These are phyloP conservation scores for Metschnikowia proteae DNA, from an alignment of 805 yeast species.

Conservation along the genomic window DNA sequence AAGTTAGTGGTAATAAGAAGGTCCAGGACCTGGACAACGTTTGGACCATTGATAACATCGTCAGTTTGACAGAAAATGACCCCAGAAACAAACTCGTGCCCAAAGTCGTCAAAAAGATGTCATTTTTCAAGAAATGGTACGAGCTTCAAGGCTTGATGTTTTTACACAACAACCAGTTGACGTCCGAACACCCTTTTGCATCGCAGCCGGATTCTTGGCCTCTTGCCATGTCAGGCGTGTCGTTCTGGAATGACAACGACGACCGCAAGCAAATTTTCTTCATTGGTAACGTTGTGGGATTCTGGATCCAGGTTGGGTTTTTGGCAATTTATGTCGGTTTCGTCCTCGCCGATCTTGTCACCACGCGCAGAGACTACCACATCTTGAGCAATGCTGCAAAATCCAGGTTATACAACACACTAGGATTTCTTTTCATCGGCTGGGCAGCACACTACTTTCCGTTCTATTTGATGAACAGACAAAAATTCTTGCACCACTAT, in stretches of 20 bases:
- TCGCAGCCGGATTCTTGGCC: slow-evolving; percentile 94
- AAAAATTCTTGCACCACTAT: slow-evolving; percentile 89
- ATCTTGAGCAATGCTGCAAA: slow-evolving; percentile 60
- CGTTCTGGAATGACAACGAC: slow-evolving; percentile 85
- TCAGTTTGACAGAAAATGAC: slow-evolving; percentile 51
- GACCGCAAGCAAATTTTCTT: slow-evolving; percentile 75
- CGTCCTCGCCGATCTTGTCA: slow-evolving; percentile 68
- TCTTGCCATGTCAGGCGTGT: slow-evolving; percentile 80
- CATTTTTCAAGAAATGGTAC: slow-evolving; percentile 83
- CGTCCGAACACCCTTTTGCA: slow-evolving; percentile 92
- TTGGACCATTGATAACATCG: slow-evolving; percentile 75
- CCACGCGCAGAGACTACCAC: slow-evolving; percentile 64
- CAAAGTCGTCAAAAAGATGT: slow-evolving; percentile 54
- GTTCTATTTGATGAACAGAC: slow-evolving; percentile 88
- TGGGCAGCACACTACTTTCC: slow-evolving; percentile 91
- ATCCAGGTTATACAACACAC: slow-evolving; percentile 69
- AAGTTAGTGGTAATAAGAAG: slow-evolving; percentile 92
- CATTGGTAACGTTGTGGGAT: slow-evolving; percentile 85
- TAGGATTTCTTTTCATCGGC: slow-evolving; percentile 80
- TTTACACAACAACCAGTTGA: slow-evolving; percentile 81
- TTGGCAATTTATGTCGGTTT: slow-evolving; percentile 62
- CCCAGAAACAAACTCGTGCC: slow-evolving; percentile 61
- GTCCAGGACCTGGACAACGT: slow-evolving; percentile 59
- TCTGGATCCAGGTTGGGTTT: slow-evolving; percentile 75
- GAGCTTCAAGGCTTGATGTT: slow-evolving; percentile 89